Conservation (phyloP, 306 rosid species). For the Hippophae rhamnoides region DNA sequence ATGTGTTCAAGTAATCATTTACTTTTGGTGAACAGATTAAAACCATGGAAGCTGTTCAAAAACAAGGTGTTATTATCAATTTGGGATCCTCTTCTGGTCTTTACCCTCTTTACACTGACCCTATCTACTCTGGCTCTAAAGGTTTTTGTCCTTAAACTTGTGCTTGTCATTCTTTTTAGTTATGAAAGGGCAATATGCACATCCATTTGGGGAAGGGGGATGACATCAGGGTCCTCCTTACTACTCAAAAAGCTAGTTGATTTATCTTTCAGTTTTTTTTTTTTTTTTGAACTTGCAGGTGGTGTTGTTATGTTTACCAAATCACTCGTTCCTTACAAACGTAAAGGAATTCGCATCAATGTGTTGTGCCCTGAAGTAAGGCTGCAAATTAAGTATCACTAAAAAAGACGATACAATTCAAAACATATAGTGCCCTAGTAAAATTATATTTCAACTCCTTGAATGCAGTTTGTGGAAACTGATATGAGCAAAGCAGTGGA, state of each 20-base stretch:
- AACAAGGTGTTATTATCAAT: conserved; percentile 79
- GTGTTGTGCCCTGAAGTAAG: conserved; percentile 96
- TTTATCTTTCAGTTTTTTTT: background rate
- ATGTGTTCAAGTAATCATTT: conserved; percentile 15
- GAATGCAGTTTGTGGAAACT: conserved; percentile 78
- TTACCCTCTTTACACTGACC: conserved; percentile 57
- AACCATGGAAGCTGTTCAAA: conserved; percentile 54
- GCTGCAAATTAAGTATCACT: background rate
- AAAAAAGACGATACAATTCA: background rate
- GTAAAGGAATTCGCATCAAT: conserved; percentile 75
- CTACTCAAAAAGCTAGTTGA: no score
- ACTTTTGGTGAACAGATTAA: conserved; percentile 45
- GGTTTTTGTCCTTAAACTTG: conserved; percentile 36
- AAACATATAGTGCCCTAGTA: conserved; percentile 4
- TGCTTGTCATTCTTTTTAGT: no score
- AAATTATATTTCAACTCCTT: conserved; percentile 13
- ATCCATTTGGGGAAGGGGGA: no score
- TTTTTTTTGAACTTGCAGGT: conserved; percentile 31
- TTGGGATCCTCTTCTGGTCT: conserved; percentile 90
- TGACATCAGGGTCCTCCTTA: no score
- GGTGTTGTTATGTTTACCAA: conserved; percentile 88
- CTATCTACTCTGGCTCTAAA: conserved; percentile 75
- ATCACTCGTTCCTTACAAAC: conserved; percentile 55
- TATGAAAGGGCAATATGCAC: no score
- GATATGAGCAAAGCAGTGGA: conserved; percentile 34